These are phyloP conservation scores for Cutaneotrichosporon sp. DNA, from an alignment of 1,284 basidiomycete species.

Conservation along the genomic window DNA sequence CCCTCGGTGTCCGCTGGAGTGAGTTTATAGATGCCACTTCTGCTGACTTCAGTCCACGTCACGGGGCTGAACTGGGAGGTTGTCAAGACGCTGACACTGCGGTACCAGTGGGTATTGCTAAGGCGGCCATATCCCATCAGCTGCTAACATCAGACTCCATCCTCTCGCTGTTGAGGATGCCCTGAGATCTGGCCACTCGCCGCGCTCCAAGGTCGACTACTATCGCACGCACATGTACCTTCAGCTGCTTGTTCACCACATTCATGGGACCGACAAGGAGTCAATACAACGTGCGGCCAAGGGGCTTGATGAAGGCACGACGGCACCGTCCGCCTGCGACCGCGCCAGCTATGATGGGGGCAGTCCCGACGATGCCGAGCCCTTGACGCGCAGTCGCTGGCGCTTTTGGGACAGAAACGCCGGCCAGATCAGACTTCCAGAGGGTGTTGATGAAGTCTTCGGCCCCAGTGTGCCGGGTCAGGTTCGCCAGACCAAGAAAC, in stretches of 20 bases:
- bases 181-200: conserved; percentile 37
- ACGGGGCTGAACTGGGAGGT: conserved; percentile 48
- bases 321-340: not conserved
- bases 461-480: conserved; percentile 29
- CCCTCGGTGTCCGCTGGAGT: conserved; percentile 41
- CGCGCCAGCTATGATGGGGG: not conserved
- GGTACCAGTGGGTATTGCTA: conserved; percentile 31
- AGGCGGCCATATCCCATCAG: not conserved
- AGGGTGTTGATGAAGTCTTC: conserved; percentile 46
- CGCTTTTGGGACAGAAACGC: conserved; percentile 6
- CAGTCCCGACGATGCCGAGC: not conserved
- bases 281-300: conserved; percentile 22
- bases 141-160: conserved; percentile 33
- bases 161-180: conserved; percentile 48
- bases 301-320: conserved; percentile 6
- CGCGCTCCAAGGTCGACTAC: conserved; percentile 47
- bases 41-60: conserved; percentile 36
- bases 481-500: conserved; percentile 1
- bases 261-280: conserved; percentile 31
- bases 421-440: conserved; percentile 31
- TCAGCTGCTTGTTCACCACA: conserved; percentile 47
- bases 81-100: conserved; percentile 42
- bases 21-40: conserved; percentile 3
- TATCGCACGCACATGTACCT: conserved; percentile 46
- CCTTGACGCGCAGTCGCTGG: not conserved